Base-by-base conservation (phyloP, 306 rosid genomes). In the Castanopsis chinensis region DNA sequence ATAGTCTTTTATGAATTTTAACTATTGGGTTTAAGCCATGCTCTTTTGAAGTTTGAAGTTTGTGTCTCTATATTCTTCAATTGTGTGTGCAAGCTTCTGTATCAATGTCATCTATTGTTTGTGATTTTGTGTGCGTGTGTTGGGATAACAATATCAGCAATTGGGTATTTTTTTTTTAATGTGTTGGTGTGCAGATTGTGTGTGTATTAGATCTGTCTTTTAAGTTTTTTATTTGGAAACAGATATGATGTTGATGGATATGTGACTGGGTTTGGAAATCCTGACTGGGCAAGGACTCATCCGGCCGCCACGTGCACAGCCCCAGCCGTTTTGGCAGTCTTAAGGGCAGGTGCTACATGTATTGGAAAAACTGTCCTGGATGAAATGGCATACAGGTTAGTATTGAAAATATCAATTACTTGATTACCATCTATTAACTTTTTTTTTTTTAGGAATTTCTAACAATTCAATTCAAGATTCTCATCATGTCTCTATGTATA, bases 281-380 rank as follows among this genome's bases (percentile, higher is more conserved):
- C 98, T 82, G 96, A 93, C 23, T 95, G 99, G 99, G 85, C 83
- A 53, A 91, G 87, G 90, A 93, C 98, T 85, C 99, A 95, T 83
- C 76, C 90, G 0, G 86, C 83, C 79, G 94, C 98, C 65, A 82
- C 80, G 20, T 90, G 88, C 11, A 90, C 98, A 9, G 96, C 99
- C 69, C 94, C 96, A 21, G 82, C 92, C 23, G 87, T 93, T 72
- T 67, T 75, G 86, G 69, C 90, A 32, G 59, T 93, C 58, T 85
- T 91, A 13, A 78, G 61, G n/a, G 96, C 85, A 67, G 99, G 99
- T 65, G 99, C 97, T 58, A 91, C 91, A 25, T 91, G 92, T 76
- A 78, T 89, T 67, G 99, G 99, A 76, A 91, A 80, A 86, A 95
- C 98, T 77, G 87, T 90, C 83, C 89, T 92, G 99, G 99, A 95